These are phyloP conservation scores for Ganoderma sp. DNA, from an alignment of 1,284 basidiomycete species.

Conservation along the genomic window DNA sequence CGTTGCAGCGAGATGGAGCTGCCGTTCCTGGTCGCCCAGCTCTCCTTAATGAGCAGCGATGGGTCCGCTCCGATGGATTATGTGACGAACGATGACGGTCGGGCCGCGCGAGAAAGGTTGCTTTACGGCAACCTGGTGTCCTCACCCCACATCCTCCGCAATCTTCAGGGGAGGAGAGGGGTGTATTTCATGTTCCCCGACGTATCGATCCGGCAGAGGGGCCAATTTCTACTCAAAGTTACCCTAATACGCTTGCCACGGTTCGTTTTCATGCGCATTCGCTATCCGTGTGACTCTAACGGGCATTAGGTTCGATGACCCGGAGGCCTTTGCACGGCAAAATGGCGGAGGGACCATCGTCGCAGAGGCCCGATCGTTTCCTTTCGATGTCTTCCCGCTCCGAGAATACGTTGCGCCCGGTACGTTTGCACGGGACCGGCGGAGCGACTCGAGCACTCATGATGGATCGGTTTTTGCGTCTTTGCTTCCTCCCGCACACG, in stretches of 20 bases:
- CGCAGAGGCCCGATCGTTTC: conserved; percentile 69
- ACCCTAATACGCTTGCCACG: conserved; percentile 77
- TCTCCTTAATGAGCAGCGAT: conserved; percentile 72
- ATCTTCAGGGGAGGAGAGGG: conserved; percentile 77
- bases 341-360: conserved; percentile 59
- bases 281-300: conserved; percentile 4
- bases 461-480: conserved; percentile 10
- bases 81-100: conserved; percentile 53
- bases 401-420: conserved; percentile 79
- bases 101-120: conserved; percentile 57
- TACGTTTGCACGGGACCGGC: conserved; percentile 47
- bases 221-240: conserved; percentile 78
- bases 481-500: conserved; percentile 19
- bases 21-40: conserved; percentile 82
- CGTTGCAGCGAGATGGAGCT: conserved; percentile 73
- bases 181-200: conserved; percentile 91
- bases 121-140: conserved; percentile 88
- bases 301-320: conserved; percentile 22
- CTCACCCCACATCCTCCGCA: conserved; percentile 76
- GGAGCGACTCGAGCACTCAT: conserved; percentile 6
- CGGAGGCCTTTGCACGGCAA: conserved; percentile 57
- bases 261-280: conserved; percentile 52
- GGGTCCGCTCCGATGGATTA: conserved; percentile 63
- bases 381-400: conserved; percentile 79
- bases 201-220: conserved; percentile 80